These are phyloP conservation scores for Cercophora sp. DNA, from an alignment of 495 filamentous ascomycete species.

Conservation along the genomic window DNA sequence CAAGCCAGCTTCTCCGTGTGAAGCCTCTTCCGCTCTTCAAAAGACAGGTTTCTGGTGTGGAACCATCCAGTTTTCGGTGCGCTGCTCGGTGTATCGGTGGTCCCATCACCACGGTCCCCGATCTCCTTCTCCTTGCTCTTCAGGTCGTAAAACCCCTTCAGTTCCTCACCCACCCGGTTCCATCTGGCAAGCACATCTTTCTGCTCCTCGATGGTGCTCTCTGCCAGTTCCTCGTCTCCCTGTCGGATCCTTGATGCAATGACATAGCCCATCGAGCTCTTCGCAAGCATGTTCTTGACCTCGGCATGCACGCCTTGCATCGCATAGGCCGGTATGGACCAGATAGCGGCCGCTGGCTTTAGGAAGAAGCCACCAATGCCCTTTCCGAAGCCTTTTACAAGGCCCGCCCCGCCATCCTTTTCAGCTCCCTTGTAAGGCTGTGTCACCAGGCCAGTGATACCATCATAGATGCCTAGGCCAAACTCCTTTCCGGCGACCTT, in stretches of 20 bases:
- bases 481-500: conserved; percentile 65
- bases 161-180: conserved; percentile 48
- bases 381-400: conserved; percentile 72
- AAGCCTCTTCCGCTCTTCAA: conserved; percentile 45
- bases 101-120: conserved; percentile 3
- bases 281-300: conserved; percentile 58
- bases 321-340: conserved; percentile 66
- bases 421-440: conserved; percentile 64
- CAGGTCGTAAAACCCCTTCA: conserved; percentile 43
- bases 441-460: conserved; percentile 66
- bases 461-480: conserved; percentile 63
- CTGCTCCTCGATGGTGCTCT: conserved; percentile 48
- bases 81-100: neutral
- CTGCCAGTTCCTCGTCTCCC: conserved; percentile 59
- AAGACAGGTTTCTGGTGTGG: conserved; percentile 34
- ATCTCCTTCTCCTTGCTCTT: conserved; percentile 33
- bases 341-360: conserved; percentile 65
- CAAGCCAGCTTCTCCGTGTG: conserved; percentile 43
- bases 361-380: conserved; percentile 67
- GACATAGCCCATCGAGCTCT: conserved; percentile 65
- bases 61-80: conserved; percentile 36
- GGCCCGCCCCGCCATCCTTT: conserved; percentile 64
- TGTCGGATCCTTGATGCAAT: conserved; percentile 67
- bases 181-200: conserved; percentile 56
- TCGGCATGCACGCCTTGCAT: conserved; percentile 74